Conservation (phyloP, 2,329 filamentous ascomycete species). For the Colletotrichum orbiculare region DNA sequence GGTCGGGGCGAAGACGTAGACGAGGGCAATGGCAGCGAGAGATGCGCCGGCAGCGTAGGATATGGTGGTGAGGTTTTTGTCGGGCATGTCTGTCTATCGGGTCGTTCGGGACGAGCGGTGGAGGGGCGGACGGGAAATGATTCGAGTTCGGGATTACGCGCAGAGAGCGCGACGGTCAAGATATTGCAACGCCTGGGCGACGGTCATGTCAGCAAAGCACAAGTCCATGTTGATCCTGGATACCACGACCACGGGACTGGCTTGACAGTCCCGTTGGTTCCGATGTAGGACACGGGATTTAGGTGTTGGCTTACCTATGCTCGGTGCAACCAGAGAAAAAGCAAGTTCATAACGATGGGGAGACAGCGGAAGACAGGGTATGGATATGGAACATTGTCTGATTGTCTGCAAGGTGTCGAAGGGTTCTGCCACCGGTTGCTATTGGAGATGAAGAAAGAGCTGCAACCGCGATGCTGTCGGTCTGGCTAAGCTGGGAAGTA, state of each 20-base stretch:
- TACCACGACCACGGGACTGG: too few relatives aligned
- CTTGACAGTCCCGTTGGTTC: too few relatives aligned
- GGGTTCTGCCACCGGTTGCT: neutral
- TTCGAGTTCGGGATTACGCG: slow-evolving; percentile 17
- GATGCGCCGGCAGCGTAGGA: slow-evolving; percentile 96
- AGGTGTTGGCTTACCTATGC: slow-evolving; percentile 10
- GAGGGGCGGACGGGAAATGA: neutral
- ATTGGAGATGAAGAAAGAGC: neutral
- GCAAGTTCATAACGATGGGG: slow-evolving; percentile 32
- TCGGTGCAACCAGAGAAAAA: slow-evolving; percentile 6
- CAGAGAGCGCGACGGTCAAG: slow-evolving; percentile 2
- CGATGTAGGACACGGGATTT: too few relatives aligned
- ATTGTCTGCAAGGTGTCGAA: neutral
- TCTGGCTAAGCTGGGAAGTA: neutral
- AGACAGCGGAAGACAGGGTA: slow-evolving; percentile 10
- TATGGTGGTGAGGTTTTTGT: slow-evolving; percentile 84
- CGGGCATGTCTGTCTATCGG: slow-evolving; percentile 69
- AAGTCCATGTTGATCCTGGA: neutral
- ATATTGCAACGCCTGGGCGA: slow-evolving; percentile 10
- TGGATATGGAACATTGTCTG: slow-evolving; percentile 26
- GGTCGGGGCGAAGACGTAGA: slow-evolving; percentile 98
- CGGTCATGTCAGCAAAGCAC: slow-evolving; percentile 12
- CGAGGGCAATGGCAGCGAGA: slow-evolving; percentile 91
- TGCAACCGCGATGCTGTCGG: neutral
- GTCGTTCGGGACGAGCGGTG: slow-evolving; percentile 16